phyloP scores from a whole-genome alignment of 2,329 filamentous ascomycete species.

The Aspergillus texensis region DNA sequence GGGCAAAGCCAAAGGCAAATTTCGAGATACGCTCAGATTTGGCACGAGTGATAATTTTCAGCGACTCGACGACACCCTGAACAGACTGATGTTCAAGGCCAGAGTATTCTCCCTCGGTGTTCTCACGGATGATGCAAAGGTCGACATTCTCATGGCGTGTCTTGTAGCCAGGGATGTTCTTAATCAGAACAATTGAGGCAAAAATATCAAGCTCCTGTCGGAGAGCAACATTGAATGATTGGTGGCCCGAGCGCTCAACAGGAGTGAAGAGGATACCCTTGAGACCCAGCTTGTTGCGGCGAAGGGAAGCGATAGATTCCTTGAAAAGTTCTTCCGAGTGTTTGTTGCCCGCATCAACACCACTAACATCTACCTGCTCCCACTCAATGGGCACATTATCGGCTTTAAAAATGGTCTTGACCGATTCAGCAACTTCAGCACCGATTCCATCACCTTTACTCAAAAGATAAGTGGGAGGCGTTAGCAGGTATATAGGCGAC shows the following conservation, averaged over 20 bases:
- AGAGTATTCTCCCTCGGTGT: conserved; percentile 99
- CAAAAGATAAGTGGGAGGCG: neutral
- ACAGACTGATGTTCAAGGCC: conserved; percentile 99
- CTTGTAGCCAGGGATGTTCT: conserved; percentile 98
- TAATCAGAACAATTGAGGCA: conserved; percentile 95
- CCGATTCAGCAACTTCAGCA: conserved; percentile 94
- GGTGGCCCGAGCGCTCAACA: conserved; percentile 93
- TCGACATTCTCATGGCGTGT: conserved; percentile 97
- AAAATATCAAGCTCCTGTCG: conserved; percentile 99
- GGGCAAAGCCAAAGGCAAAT: conserved; percentile 96
- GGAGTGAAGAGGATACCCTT: conserved; percentile 99
- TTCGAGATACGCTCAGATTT: conserved; percentile 99
- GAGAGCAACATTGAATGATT: conserved; percentile 99
- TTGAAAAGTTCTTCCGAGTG: conserved; percentile 94
- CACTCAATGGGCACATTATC: conserved; percentile 98
- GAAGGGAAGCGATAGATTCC: conserved; percentile 91
- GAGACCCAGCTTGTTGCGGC: conserved; percentile 97
- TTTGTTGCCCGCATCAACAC: conserved; percentile 81
- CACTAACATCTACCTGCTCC: conserved; percentile 96
- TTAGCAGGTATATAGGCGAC: conserved; percentile 15
- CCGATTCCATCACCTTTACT: conserved; percentile 83
- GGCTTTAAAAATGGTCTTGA: conserved; percentile 99
- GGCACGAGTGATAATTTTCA: conserved; percentile 99
- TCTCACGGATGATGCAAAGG: conserved; percentile 99
- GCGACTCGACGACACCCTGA: conserved; percentile 91